Evolutionary conservation across 768 basidiomycete species (phyloP).

Genomic region (Boletales sp.): DNA sequence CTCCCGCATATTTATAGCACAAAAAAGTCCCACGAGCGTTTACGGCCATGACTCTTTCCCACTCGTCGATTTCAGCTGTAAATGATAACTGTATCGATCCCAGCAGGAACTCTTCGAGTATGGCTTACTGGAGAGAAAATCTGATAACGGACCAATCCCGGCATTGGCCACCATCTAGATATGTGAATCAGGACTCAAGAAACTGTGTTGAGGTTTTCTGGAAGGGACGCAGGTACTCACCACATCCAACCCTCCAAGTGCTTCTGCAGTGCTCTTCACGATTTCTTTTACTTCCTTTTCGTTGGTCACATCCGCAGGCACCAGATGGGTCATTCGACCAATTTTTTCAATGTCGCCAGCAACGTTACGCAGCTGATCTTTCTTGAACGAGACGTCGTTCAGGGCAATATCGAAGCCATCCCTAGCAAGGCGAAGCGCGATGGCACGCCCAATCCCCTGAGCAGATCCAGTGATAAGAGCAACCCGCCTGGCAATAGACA

Average conservation of each 20-base stretch:
- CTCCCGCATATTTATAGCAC: conserved; percentile 39
- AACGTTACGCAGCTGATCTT: conserved; percentile 5
- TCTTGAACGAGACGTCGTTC: conserved; percentile 23
- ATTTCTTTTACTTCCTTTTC: conserved; percentile 41
- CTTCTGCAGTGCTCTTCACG: conserved; percentile 28
- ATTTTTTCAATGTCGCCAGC: conserved; percentile 7
- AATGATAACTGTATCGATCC: background rate
- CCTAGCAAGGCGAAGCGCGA: conserved; percentile 16
- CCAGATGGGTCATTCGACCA: conserved; percentile 12
- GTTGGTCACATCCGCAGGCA: conserved; percentile 36
- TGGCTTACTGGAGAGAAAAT: conserved; percentile 1
- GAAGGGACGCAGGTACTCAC: conserved; percentile 24
- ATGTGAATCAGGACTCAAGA: background rate
- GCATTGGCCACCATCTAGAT: conserved; percentile 18
- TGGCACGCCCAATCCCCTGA: conserved; percentile 26
- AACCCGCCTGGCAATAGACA: conserved; percentile 22
- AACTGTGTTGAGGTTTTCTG: too few species aligned
- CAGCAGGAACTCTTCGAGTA: background rate
- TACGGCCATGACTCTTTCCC: conserved; percentile 39
- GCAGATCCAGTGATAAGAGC: conserved; percentile 31
- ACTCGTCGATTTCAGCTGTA: conserved; percentile 32
- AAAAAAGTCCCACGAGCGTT: conserved; percentile 35
- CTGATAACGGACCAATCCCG: background rate
- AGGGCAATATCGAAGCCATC: conserved; percentile 28
- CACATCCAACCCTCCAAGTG: conserved; percentile 43